Conservation (phyloP, 2,329 filamentous ascomycete genomes). For the Pseudopithomyces chartarum region DNA sequence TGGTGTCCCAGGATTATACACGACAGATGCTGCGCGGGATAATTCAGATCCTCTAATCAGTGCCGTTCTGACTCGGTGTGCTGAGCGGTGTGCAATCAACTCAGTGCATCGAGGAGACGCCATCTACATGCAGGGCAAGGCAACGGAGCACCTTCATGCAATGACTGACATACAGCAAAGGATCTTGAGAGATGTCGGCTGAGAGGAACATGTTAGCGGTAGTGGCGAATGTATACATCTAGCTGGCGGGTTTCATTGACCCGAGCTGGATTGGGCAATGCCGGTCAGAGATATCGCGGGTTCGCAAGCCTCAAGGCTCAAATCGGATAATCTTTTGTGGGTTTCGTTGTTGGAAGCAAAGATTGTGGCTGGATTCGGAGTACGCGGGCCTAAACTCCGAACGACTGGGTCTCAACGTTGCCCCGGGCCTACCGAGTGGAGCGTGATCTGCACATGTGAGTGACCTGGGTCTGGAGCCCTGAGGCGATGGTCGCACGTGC, state of each 20-base stretch:
- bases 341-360: conserved; percentile 32
- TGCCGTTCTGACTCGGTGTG: conserved; percentile 11
- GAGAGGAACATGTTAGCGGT: conserved; percentile 1
- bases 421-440: conserved; percentile 9
- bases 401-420: background rate
- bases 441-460: conserved; percentile 24
- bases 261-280: conserved; percentile 24
- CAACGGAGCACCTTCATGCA: background rate
- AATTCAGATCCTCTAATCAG: background rate
- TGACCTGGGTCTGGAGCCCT: no score
- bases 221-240: conserved; percentile 21
- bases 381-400: conserved; percentile 34
- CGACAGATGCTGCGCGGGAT: background rate
- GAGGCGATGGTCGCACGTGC: conserved; percentile 8
- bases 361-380: conserved; percentile 32
- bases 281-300: conserved; percentile 13
- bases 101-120: conserved; percentile 18
- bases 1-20: conserved; percentile 20
- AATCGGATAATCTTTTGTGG: conserved; percentile 42
- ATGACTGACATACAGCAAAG: background rate
- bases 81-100: conserved; percentile 9
- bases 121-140: conserved; percentile 26
- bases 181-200: background rate
- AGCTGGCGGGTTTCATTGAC: conserved; percentile 26
- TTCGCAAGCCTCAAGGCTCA: conserved; percentile 20